Evolutionary conservation across 352 stramenopile genomes (phyloP).

Genomic region (Pythium brachiatum): DNA sequence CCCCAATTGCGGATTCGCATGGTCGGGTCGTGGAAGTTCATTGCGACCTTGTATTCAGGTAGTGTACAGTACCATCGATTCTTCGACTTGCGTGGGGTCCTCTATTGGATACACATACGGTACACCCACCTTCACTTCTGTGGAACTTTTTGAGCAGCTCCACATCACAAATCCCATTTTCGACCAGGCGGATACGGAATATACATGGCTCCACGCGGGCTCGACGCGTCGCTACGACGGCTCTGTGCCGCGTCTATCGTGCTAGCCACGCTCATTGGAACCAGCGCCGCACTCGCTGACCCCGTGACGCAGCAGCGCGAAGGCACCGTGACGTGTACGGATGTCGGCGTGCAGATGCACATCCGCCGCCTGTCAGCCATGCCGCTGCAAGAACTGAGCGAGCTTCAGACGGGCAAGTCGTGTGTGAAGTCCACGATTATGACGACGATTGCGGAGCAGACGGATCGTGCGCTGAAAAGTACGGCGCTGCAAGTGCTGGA

Average conservation of each 20-base stretch:
- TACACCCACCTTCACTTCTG: background rate
- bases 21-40: background rate
- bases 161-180: background rate
- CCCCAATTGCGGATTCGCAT: background rate
- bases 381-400: slow-evolving; percentile 27
- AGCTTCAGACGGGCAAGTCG: slow-evolving; percentile 25
- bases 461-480: background rate
- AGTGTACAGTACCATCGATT: background rate
- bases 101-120: background rate
- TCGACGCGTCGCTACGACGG: background rate
- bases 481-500: slow-evolving; percentile 9
- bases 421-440: slow-evolving; percentile 15
- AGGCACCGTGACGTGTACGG: background rate
- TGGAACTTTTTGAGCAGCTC: slow-evolving; percentile 7
- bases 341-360: slow-evolving; percentile 16
- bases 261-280: background rate
- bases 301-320: background rate
- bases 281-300: too few relatives aligned
- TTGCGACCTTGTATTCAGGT: slow-evolving; percentile 2
- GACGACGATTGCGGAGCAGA: slow-evolving; percentile 6
- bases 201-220: background rate
- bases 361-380: slow-evolving; percentile 10
- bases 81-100: background rate
- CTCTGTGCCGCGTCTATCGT: background rate
- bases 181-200: background rate